phyloP scores from a whole-genome alignment of 1,139 yeast species.

The Protomyces gravidus region DNA sequence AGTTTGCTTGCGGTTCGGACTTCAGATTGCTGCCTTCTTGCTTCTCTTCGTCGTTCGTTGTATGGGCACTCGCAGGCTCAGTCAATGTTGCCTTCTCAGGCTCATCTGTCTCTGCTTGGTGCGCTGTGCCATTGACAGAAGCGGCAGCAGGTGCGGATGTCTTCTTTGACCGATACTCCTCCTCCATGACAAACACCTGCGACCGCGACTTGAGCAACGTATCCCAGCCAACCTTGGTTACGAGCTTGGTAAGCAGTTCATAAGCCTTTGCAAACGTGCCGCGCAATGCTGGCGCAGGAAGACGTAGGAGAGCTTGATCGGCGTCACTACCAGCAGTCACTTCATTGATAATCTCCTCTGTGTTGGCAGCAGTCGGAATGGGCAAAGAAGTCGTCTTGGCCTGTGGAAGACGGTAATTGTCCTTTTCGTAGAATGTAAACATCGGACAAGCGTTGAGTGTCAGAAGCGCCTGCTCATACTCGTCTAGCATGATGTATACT shows the following conservation, averaged over 20 bases:
- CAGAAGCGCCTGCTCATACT: constrained; percentile 70
- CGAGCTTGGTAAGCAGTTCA: constrained; percentile 67
- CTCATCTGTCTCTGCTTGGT: neutral
- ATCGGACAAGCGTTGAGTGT: constrained; percentile 90
- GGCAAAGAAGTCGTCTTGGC: constrained; percentile 71
- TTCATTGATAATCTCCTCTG: constrained; percentile 48
- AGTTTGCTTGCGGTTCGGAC: constrained; percentile 38
- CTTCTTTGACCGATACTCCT: constrained; percentile 55
- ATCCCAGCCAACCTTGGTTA: constrained; percentile 80
- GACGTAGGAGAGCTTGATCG: constrained; percentile 62
- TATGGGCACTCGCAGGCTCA: constrained; percentile 11
- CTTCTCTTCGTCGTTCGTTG: constrained; percentile 2
- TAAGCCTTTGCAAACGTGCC: constrained; percentile 79
- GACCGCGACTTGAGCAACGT: constrained; percentile 73
- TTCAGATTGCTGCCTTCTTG: neutral
- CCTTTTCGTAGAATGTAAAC: constrained; percentile 65
- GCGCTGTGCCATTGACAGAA: constrained; percentile 6
- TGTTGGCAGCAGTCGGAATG: constrained; percentile 64
- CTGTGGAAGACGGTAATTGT: constrained; percentile 52
- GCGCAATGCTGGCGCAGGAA: constrained; percentile 72
- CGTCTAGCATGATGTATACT: constrained; percentile 65
- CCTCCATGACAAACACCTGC: constrained; percentile 90
- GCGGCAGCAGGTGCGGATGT: constrained; percentile 37
- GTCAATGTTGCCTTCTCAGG: constrained; percentile 1
- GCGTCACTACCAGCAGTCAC: constrained; percentile 40